Percentiles rank a stretch among this genome's conserved stretches.
Conservation (phyloP, 805 yeast genomes). For the Priceomyces medius region DNA sequence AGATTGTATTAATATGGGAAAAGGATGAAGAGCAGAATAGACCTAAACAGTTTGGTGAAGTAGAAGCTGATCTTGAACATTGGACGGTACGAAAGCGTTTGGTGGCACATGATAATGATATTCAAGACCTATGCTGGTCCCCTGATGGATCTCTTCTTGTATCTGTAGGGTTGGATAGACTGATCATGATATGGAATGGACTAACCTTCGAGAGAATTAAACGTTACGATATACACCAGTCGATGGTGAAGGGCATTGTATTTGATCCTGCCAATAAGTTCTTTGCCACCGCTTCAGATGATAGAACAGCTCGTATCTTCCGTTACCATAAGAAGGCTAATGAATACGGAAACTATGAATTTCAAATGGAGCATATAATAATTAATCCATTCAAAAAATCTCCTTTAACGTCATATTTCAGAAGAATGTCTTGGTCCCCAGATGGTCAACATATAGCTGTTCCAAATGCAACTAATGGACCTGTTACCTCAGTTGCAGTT, state of each 20-base stretch:
- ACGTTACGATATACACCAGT: conserved; percentile 88
- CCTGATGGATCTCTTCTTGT: conserved; percentile 90
- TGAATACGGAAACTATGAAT: conserved; percentile 64
- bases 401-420: conserved; percentile 87
- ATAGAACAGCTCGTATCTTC: conserved; percentile 83
- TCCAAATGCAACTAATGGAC: conserved; percentile 84
- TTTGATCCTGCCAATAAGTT: conserved; percentile 98
- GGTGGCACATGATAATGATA: conserved; percentile 96
- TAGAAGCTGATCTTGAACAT: conserved; percentile 74
- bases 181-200: conserved; percentile 93
- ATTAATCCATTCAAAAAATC: conserved; percentile 83
- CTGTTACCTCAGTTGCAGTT: conserved; percentile 70
- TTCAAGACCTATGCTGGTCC: conserved; percentile 97
- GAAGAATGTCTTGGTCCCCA: conserved; percentile 87
- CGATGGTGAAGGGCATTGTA: conserved; percentile 93
- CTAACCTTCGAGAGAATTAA: conserved; percentile 85
- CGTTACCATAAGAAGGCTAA: conserved; percentile 68
- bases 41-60: conserved; percentile 65
- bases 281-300: conserved; percentile 96
- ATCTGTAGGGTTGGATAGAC: conserved; percentile 91
- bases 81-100: conserved; percentile 92
- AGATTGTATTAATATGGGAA: conserved; percentile 89
- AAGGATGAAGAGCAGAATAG: conserved; percentile 69
- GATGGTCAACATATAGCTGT: conserved; percentile 86
- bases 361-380: conserved; percentile 81